phyloP scores from a whole-genome alignment of 306 rosid genomes.

The Cucumis cinereus region DNA sequence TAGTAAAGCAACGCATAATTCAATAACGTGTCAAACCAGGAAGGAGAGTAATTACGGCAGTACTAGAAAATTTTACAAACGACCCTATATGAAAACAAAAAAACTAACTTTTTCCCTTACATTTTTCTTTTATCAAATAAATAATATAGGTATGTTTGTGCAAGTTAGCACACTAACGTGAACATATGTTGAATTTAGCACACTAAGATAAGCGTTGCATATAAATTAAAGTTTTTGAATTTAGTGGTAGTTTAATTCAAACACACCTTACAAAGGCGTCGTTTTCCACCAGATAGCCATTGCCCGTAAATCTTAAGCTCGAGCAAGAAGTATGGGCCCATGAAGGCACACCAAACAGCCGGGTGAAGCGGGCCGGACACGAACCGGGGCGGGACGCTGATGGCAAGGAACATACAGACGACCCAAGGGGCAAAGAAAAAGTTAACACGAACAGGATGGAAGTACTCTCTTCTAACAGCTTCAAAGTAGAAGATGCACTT shows the following conservation, averaged over 20 bases:
- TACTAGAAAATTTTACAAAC: too few relatives aligned
- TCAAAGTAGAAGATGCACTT: constrained; percentile 78
- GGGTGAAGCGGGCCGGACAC: constrained; percentile 46
- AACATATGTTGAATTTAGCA: too few relatives aligned
- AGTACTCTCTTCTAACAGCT: constrained; percentile 75
- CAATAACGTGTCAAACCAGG: too few relatives aligned
- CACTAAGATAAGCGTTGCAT: too few relatives aligned
- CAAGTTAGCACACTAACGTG: too few relatives aligned
- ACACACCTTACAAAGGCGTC: constrained; percentile 52
- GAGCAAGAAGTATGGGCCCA: constrained; percentile 57
- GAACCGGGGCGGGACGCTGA: constrained; percentile 33
- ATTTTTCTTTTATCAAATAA: too few relatives aligned
- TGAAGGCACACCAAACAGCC: constrained; percentile 53
- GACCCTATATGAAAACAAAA: too few relatives aligned
- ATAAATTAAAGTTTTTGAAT: too few relatives aligned
- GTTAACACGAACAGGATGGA: constrained; percentile 66
- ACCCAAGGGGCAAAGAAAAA: constrained; percentile 93
- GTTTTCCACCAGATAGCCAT: constrained; percentile 83
- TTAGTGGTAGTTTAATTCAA: background rate
- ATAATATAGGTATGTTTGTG: too few relatives aligned
- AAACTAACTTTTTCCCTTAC: too few relatives aligned
- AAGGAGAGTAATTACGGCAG: too few relatives aligned
- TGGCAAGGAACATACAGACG: constrained; percentile 68
- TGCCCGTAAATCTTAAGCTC: constrained; percentile 82
- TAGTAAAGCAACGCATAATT: too few relatives aligned